These are phyloP conservation scores for Pythium chondricola DNA, from an alignment of 352 stramenopile species.

Conservation along the genomic window DNA sequence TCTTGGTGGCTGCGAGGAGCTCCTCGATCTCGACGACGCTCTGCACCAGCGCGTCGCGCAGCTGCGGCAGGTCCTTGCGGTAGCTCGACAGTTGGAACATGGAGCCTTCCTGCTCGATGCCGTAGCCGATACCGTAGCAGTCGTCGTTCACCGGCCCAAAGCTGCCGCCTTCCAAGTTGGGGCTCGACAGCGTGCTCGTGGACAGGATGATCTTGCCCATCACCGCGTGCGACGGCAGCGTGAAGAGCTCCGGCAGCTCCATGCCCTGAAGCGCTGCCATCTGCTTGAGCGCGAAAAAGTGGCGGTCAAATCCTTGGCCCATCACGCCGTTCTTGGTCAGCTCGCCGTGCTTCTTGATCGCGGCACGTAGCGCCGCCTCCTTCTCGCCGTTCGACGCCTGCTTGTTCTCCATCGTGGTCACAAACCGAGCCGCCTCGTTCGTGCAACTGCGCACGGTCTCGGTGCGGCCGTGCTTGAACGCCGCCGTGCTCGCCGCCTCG, in stretches of 20 bases:
- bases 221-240: constrained; percentile 60
- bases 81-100: constrained; percentile 86
- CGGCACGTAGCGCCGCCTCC: constrained; percentile 46
- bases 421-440: constrained; percentile 76
- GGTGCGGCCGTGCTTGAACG: constrained; percentile 89
- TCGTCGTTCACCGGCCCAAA: constrained; percentile 88
- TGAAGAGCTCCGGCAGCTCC: constrained; percentile 71
- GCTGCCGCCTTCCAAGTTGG: constrained; percentile 79
- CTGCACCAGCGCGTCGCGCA: constrained; percentile 67
- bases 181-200: constrained; percentile 86
- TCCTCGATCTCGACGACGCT: constrained; percentile 70
- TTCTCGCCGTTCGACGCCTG: constrained; percentile 53
- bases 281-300: constrained; percentile 74
- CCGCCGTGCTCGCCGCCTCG: constrained; percentile 83
- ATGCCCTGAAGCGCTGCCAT: constrained; percentile 61
- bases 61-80: constrained; percentile 62
- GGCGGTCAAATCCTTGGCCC: constrained; percentile 86
- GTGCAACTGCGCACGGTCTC: constrained; percentile 88
- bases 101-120: constrained; percentile 75
- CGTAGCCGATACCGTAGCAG: constrained; percentile 89
- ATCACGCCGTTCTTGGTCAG: constrained; percentile 89
- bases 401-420: constrained; percentile 58
- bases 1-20: constrained; percentile 35
- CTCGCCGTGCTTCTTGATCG: constrained; percentile 84
- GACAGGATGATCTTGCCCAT: constrained; percentile 89